These are phyloP conservation scores for Talaromyces sp. DNA, from an alignment of 2,329 filamentous ascomycete genomes.

Conservation along the genomic window DNA sequence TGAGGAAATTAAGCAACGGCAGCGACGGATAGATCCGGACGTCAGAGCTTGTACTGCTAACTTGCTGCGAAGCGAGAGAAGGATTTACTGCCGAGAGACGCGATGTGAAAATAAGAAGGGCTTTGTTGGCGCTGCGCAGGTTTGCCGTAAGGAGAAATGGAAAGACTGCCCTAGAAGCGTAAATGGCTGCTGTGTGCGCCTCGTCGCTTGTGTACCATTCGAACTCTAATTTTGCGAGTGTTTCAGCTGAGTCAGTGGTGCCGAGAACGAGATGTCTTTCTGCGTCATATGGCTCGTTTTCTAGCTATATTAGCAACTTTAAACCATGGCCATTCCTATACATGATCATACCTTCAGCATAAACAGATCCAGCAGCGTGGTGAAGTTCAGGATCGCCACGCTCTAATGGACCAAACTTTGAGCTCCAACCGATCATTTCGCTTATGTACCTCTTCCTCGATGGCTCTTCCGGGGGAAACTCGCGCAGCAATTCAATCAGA, in stretches of 20 bases:
- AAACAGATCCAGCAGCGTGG: constrained; percentile 81
- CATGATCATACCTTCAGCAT: constrained; percentile 63
- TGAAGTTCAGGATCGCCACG: constrained; percentile 92
- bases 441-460: constrained; percentile 88
- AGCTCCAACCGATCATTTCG: constrained; percentile 84
- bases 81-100: constrained; percentile 57
- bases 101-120: constrained; percentile 71
- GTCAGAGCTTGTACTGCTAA: constrained; percentile 70
- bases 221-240: constrained; percentile 80
- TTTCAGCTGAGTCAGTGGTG: constrained; percentile 79
- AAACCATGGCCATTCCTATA: background rate
- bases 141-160: constrained; percentile 91
- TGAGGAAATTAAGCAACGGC: constrained; percentile 93
- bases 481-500: constrained; percentile 71
- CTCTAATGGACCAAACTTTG: constrained; percentile 78
- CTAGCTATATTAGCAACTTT: constrained; percentile 38
- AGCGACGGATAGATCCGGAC: constrained; percentile 81
- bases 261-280: constrained; percentile 86
- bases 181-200: constrained; percentile 79
- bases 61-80: constrained; percentile 71
- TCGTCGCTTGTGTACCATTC: constrained; percentile 90
- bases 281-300: constrained; percentile 88
- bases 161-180: constrained; percentile 79
- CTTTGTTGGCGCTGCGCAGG: constrained; percentile 79
- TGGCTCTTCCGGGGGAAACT: constrained; percentile 79